phyloP scores from a whole-genome alignment of 805 yeast species.

The Blastobotrys terrestris region DNA sequence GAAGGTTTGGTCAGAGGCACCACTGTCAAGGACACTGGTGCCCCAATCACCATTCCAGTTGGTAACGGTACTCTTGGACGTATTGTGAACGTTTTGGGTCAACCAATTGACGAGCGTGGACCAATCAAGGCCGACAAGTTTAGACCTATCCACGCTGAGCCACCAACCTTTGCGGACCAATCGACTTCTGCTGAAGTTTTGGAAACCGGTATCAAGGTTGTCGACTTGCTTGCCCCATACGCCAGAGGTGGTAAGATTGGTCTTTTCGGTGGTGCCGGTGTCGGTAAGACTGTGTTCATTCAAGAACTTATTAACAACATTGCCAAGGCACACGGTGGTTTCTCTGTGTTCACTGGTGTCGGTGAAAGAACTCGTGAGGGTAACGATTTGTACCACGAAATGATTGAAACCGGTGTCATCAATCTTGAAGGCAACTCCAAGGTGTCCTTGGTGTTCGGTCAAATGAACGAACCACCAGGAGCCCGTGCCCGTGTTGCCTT shows the following conservation, averaged over 20 bases:
- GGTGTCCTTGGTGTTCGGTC: slow-evolving; percentile 99
- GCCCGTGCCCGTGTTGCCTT: slow-evolving; percentile 99
- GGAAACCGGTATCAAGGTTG: slow-evolving; percentile 99
- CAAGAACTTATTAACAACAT: slow-evolving; percentile 99
- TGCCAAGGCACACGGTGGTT: slow-evolving; percentile 99
- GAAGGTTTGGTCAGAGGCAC: slow-evolving; percentile 99
- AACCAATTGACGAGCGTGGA: slow-evolving; percentile 99
- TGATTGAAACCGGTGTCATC: slow-evolving; percentile 99
- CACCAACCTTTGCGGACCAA: slow-evolving; percentile 94
- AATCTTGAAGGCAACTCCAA: slow-evolving; percentile 99
- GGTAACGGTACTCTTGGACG: slow-evolving; percentile 99
- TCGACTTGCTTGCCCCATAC: slow-evolving; percentile 97
- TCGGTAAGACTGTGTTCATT: slow-evolving; percentile 99
- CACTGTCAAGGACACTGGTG: slow-evolving; percentile 86
- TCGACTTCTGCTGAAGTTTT: slow-evolving; percentile 96
- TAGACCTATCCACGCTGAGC: slow-evolving; percentile 98
- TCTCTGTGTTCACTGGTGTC: slow-evolving; percentile 99
- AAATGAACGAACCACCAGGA: slow-evolving; percentile 99
- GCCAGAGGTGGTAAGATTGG: slow-evolving; percentile 99
- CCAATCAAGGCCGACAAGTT: slow-evolving; percentile 88
- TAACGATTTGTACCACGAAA: slow-evolving; percentile 99
- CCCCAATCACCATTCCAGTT: slow-evolving; percentile 98
- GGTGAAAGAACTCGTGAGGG: slow-evolving; percentile 99
- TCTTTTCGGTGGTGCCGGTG: slow-evolving; percentile 99
- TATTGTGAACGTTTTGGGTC: slow-evolving; percentile 96